A percentile compares a stretch with the other conserved stretches of the same genome.
These are phyloP conservation scores for Poa pratensis DNA, from an alignment of 176 grass and related monocot species.

Conservation along the genomic window DNA sequence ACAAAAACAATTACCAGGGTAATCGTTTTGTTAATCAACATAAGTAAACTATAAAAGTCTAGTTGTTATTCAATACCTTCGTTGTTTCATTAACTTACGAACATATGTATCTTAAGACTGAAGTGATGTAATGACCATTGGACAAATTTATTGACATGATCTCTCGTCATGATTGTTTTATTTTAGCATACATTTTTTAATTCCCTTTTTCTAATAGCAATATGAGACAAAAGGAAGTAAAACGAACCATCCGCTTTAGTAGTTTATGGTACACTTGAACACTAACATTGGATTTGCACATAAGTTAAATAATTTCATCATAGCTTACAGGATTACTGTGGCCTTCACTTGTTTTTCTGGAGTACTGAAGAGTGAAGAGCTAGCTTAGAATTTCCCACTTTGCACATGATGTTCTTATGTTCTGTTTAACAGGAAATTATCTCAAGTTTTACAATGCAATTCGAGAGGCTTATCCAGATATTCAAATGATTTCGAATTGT, in stretches of 20 bases:
- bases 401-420: conserved; percentile 26
- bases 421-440: conserved; percentile 63
- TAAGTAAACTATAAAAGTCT: neutral
- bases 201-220: neutral
- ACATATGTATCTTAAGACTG: neutral
- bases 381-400: neutral
- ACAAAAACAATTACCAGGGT: conserved; percentile 56
- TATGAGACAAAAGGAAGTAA: neutral
- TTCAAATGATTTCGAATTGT: conserved; percentile 87
- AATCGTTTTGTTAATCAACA: neutral
- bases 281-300: neutral
- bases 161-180: neutral
- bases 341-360: neutral
- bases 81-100: neutral
- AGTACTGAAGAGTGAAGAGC: conserved; percentile 16
- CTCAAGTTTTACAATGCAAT: conserved; percentile 72
- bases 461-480: conserved; percentile 67
- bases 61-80: neutral
- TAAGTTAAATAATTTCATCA: conserved; percentile 19
- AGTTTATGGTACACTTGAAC: neutral
- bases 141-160: neutral
- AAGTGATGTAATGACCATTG: neutral
- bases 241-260: neutral
- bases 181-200: neutral
- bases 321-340: conserved; percentile 14